These are phyloP conservation scores for Lactarius akahatsu DNA, from an alignment of 768 basidiomycete species.

Conservation along the genomic window DNA sequence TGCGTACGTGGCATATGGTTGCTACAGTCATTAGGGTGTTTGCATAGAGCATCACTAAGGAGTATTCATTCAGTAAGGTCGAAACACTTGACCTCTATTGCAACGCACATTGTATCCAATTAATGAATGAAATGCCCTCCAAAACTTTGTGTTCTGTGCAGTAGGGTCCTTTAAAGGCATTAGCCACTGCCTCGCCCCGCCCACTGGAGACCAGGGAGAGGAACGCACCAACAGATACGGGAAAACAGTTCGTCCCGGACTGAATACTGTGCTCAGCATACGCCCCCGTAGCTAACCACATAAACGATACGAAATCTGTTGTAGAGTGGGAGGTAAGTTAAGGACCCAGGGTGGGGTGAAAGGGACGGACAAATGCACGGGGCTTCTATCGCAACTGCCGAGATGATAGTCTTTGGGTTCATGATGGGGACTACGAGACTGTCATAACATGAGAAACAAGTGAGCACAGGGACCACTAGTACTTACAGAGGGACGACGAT, in stretches of 20 bases:
- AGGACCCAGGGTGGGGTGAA: neutral
- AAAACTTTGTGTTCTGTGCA: slow-evolving; percentile 13
- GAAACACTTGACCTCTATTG: neutral
- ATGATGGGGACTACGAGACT: slow-evolving; percentile 8
- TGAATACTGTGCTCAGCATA: slow-evolving; percentile 1
- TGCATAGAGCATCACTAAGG: slow-evolving; percentile 24
- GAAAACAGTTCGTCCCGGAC: neutral
- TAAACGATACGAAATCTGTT: slow-evolving; percentile 14
- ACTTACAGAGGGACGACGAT: slow-evolving; percentile 10
- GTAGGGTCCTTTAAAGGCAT: slow-evolving; percentile 1
- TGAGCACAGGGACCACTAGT: neutral
- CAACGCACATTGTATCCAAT: slow-evolving; percentile 25
- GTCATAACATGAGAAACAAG: neutral
- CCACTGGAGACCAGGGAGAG: neutral
- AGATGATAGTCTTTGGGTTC: slow-evolving; percentile 13
- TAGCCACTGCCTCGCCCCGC: neutral
- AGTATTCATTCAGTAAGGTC: slow-evolving; percentile 10
- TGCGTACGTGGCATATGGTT: slow-evolving; percentile 27
- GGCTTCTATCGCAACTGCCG: slow-evolving; percentile 21
- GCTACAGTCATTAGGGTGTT: slow-evolving; percentile 27
- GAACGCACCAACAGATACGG: neutral
- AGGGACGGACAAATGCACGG: slow-evolving; percentile 17
- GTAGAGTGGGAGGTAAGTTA: neutral
- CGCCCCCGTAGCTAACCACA: slow-evolving; percentile 18
- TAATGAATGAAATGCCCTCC: slow-evolving; percentile 18